Evolutionary conservation across 2,329 filamentous ascomycete genomes (phyloP), one percentile per base, ranked within the genome.

Genomic region (Ampelomyces quisqualis): DNA sequence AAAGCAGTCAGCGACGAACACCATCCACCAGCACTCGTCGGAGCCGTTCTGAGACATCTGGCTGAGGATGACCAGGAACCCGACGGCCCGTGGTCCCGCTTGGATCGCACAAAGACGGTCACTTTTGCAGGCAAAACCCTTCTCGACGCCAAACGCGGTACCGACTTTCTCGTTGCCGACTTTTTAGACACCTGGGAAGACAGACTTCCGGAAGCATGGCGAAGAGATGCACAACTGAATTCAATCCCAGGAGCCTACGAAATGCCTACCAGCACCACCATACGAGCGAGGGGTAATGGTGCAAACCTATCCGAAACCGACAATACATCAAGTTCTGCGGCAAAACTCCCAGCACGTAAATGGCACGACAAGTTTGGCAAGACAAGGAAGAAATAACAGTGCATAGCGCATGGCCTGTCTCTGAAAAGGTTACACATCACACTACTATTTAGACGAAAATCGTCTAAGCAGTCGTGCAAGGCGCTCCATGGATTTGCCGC

Each of bases 361-460:
- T 70, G 67, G 67, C 67, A 70, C 43, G 67, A 69, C 33, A 69
- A 59, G 45, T 66, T 70, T 38, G 65, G 53, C 22, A 64, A 60
- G 44, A 60, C 58, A 7, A 56, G 65, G 29, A 62, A 62, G 28
- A 57, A 54, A 40, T 64, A 36, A 61, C 13, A n/a, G 7, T 17
- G 7, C 14, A 29, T 17, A n/a, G n/a, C n/a, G n/a, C n/a, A n/a
- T n/a, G n/a, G n/a, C n/a, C n/a, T n/a, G n/a, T n/a, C n/a, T n/a
- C n/a, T n/a, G n/a, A n/a, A n/a, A n/a, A n/a, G n/a, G n/a, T n/a
- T n/a, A n/a, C 8, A 14, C 27, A 14, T 13, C 5, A 13, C n/a
- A n/a, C n/a, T n/a, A n/a, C n/a, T n/a, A n/a, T n/a, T 29, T 3
- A 29, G 8, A 15, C 5, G 15, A 8, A 20, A 15, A 19, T 19